Evolutionary conservation across 768 basidiomycete species (phyloP).

Genomic region (Pisolithus microcarpus): DNA sequence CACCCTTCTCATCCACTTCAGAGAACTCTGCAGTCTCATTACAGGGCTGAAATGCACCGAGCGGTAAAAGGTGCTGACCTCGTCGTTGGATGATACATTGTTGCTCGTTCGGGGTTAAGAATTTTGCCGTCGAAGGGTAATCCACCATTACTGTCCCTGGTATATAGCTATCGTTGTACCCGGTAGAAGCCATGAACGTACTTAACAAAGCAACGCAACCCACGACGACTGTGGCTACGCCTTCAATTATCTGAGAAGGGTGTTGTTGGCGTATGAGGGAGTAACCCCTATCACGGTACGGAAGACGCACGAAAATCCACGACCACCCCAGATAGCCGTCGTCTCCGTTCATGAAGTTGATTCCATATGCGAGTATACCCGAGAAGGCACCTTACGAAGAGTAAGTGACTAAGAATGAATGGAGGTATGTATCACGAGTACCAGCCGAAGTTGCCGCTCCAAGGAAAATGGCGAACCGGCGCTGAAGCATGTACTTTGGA

Average conservation of each 20-base stretch:
- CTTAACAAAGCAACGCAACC: constrained; percentile 46
- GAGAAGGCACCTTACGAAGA: constrained; percentile 41
- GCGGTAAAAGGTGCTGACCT: constrained; percentile 30
- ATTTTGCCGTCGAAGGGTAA: constrained; percentile 50
- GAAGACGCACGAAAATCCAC: constrained; percentile 53
- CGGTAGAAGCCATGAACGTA: constrained; percentile 14
- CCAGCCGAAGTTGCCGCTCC: constrained; percentile 59
- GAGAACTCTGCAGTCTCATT: constrained; percentile 37
- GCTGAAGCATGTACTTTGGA: constrained; percentile 52
- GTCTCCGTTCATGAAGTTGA: constrained; percentile 45
- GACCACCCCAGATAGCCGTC: constrained; percentile 50
- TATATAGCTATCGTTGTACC: background rate
- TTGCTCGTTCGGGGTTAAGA: constrained; percentile 57
- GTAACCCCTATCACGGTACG: background rate
- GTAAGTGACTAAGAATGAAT: background rate
- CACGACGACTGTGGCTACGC: constrained; percentile 49
- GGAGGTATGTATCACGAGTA: background rate
- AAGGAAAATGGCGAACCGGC: constrained; percentile 57
- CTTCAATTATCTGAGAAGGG: constrained; percentile 41
- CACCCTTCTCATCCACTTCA: constrained; percentile 48
- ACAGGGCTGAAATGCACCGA: constrained; percentile 19
- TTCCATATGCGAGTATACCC: constrained; percentile 49
- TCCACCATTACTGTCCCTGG: constrained; percentile 44
- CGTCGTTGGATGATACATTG: constrained; percentile 48
- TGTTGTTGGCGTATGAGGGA: constrained; percentile 1